Base-by-base conservation (phyloP, 1,139 yeast species). In the Blastobotrys indianensis region DNA sequence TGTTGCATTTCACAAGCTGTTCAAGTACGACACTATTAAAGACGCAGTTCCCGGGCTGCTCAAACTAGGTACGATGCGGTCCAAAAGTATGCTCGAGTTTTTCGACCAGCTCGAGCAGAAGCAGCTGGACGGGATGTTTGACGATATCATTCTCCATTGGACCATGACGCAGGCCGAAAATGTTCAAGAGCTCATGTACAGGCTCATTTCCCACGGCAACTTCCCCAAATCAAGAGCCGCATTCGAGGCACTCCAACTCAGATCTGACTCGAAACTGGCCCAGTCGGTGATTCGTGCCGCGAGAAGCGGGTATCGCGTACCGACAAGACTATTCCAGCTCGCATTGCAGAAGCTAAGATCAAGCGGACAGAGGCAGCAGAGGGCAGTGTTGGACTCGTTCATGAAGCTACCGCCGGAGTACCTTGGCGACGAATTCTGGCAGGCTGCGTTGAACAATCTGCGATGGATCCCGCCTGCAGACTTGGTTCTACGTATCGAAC, bases 381-480 rank as follows among this genome's bases (percentile, higher is more conserved):
- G 8, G 8, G 4, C 12, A 8, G 15, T 5, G 5, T 12, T 42
- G 4, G 3, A 17, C 25, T 37, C 32, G 28, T 37, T 32, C 29
- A 23, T 30, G 32, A 37, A 32, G 16, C 33, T 42, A 2, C 28
- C 17, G 13, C n/a, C 13, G 2, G 13, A 32, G 9, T 42, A 37
- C 28, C 41, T 36, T 4, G 11, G 7, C 17, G 31, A 42, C 11
- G 45, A 37, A 7, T 42, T 42, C 16, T 42, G 45, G 45, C 17
- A 32, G 16, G 7, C 4, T 2, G 41, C 34, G 12, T 12, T 42
- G 3, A 8, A 29, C 12, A 10, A 37, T n/a, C 31, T 32, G 8
- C 9, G 15, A 2, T 20, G 25, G 11, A 16, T 42, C 6, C 17
- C 41, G 12, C 32, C 32, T 37, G n/a, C 7, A 11, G 23, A 8